Base-by-base conservation (phyloP, 768 basidiomycete species). In the Lepiota subincarnata region DNA sequence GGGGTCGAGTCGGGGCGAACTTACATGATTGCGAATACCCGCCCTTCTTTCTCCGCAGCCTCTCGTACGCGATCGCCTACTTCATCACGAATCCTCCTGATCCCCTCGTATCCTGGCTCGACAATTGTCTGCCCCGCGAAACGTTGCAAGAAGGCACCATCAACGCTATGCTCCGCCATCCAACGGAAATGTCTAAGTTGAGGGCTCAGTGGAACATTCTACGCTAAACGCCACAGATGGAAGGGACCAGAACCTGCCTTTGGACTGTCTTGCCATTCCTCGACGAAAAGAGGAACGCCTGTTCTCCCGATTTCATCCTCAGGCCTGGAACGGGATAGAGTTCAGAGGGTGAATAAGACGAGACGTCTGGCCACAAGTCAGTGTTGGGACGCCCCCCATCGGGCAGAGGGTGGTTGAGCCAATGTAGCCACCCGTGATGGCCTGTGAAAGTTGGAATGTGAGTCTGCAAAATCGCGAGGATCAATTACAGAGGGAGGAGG, bases 401-500 rank as follows among this genome's bases (percentile, higher is more conserved):
- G 1, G 83, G 75, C 10, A 91, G 72, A 1, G 87, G 87, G n/a
- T 72, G 60, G 57, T 82, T 75, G 64, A 89, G 82, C 90, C 91
- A 92, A 61, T 92, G 90, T 16, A 90, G 72, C 91, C 91, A 92
- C 24, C 90, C 90, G 59, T 90, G 87, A 61, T 91, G 90, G 2
- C 81, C 83, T 78, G 40, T 4, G 6, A 34, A n/a, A n/a, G 10
- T 37, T 42, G 8, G 19, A 34, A 45, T 19, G 34, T 40, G 26
- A 18, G 7, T 26, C 42, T 34, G 8, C 38, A 44, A n/a, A 43
- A 41, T 45, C 41, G 18, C 5, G 7, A 28, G 13, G 35, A 45
- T 40, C 36, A 40, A 49, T 6, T 22, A 48, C 38, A 19, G 22
- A 36, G 8, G 5, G 18, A 3, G 40, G 67, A n/a, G 51, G 50